Evolutionary conservation across 345 rosid species (phyloP).

Genomic region (Pelargonium nanum): DNA sequence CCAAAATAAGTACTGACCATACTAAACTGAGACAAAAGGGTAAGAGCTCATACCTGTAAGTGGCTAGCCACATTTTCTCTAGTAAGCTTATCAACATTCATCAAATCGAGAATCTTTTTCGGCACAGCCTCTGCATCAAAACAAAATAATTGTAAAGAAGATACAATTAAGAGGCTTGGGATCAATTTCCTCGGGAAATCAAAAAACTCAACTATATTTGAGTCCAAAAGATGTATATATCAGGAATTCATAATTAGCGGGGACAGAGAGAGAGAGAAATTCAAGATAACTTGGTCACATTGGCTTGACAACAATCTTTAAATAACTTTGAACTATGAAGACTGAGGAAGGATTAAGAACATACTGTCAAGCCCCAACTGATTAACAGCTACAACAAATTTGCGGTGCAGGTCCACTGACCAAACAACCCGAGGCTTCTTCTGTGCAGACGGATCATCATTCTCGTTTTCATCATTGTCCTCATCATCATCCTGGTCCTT

Average conservation of each 20-base stretch:
- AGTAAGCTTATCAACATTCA: slow-evolving; percentile 83
- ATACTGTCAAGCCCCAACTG: slow-evolving; percentile 81
- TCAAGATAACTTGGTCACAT: too few species aligned
- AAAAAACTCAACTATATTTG: not conserved
- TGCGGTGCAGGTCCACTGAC: slow-evolving; percentile 72
- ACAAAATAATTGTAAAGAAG: slow-evolving; percentile 4
- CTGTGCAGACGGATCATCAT: slow-evolving; percentile 46
- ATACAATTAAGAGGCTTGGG: not conserved
- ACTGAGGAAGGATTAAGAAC: slow-evolving; percentile 18
- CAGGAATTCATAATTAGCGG: not conserved
- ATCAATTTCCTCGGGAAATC: too few species aligned
- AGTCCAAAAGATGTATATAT: not conserved
- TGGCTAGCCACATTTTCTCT: slow-evolving; percentile 99
- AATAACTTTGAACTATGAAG: too few species aligned
- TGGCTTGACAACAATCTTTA: too few species aligned
- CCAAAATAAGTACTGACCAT: not conserved
- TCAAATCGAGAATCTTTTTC: slow-evolving; percentile 78
- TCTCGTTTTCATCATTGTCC: slow-evolving; percentile 51
- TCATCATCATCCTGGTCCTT: slow-evolving; percentile 62
- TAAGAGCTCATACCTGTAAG: slow-evolving; percentile 41
- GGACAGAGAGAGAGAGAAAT: too few species aligned
- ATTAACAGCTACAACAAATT: slow-evolving; percentile 79
- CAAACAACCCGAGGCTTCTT: slow-evolving; percentile 96
- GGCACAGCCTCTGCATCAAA: slow-evolving; percentile 80
- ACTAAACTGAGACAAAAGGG: slow-evolving; percentile 2